Evolutionary conservation across 108 stramenopile genomes (phyloP).

Genomic region (Pseudonitzschia delicatissima): DNA sequence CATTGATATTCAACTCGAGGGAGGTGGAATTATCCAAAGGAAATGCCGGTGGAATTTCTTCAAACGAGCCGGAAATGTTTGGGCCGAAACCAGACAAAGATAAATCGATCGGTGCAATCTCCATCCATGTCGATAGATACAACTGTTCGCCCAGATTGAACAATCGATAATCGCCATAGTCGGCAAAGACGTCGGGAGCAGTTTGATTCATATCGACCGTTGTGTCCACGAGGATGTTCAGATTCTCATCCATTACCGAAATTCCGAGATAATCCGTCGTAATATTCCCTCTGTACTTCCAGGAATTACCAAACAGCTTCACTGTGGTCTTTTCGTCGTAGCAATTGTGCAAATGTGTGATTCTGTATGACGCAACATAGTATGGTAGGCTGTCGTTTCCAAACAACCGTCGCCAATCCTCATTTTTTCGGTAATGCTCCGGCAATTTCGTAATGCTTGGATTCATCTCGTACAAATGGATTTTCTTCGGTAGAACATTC

Average conservation of each 20-base stretch:
- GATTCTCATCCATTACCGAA: neutral
- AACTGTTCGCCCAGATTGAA: slow-evolving; percentile 7
- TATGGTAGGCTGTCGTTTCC: neutral
- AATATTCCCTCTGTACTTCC: neutral
- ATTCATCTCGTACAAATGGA: slow-evolving; percentile 9
- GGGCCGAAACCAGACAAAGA: neutral
- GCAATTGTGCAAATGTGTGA: slow-evolving; percentile 9
- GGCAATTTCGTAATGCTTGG: slow-evolving; percentile 4
- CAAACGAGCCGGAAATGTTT: neutral
- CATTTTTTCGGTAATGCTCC: neutral
- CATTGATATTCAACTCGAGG: neutral
- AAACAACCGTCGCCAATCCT: neutral
- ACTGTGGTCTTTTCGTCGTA: neutral
- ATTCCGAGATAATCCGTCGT: neutral
- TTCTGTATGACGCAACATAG: neutral
- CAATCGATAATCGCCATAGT: slow-evolving; percentile 7
- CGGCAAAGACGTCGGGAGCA: neutral
- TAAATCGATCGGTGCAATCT: neutral
- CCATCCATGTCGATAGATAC: neutral
- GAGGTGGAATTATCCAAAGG: neutral
- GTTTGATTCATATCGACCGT: neutral
- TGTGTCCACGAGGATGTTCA: slow-evolving; percentile 5
- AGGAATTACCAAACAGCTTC: neutral
- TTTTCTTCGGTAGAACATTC: neutral
- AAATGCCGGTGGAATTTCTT: neutral